Evolutionary conservation across 1,139 yeast genomes (phyloP).

Genomic region (Blastobotrys petasosporus): DNA sequence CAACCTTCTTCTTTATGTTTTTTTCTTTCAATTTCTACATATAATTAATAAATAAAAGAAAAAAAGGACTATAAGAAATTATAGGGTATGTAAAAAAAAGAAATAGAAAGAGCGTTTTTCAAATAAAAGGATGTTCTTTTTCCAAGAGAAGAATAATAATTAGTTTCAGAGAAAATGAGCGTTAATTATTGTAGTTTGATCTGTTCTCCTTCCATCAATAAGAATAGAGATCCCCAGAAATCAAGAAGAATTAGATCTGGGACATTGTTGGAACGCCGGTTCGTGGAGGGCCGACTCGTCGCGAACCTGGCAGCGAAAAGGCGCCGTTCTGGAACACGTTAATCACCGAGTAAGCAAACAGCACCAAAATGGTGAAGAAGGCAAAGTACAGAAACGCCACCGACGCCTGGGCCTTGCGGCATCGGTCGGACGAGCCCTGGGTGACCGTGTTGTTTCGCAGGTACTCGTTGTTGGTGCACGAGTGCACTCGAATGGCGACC

Average conservation of each 20-base stretch:
- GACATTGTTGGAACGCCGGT: conserved; percentile 87
- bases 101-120: background rate
- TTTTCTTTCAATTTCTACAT: too few relatives aligned
- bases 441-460: conserved; percentile 57
- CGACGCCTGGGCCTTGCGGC: conserved; percentile 93
- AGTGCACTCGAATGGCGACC: conserved; percentile 78
- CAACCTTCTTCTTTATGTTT: background rate
- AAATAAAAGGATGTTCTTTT: background rate
- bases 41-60: background rate
- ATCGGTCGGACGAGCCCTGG: conserved; percentile 74
- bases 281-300: conserved; percentile 50
- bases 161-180: too few relatives aligned
- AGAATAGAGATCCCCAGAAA: too few relatives aligned
- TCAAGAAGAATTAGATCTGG: conserved; percentile 65
- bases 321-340: conserved; percentile 65
- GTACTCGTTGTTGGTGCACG: conserved; percentile 68
- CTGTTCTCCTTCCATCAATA: too few relatives aligned
- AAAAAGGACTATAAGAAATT: background rate
- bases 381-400: conserved; percentile 88
- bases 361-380: conserved; percentile 66
- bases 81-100: background rate
- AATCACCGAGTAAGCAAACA: conserved; percentile 56
- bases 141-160: background rate
- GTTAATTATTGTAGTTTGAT: too few relatives aligned
- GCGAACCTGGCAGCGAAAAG: conserved; percentile 48